These are phyloP conservation scores for Penicillium digitatum DNA, from an alignment of 2,329 filamentous ascomycete genomes.

Conservation along the genomic window DNA sequence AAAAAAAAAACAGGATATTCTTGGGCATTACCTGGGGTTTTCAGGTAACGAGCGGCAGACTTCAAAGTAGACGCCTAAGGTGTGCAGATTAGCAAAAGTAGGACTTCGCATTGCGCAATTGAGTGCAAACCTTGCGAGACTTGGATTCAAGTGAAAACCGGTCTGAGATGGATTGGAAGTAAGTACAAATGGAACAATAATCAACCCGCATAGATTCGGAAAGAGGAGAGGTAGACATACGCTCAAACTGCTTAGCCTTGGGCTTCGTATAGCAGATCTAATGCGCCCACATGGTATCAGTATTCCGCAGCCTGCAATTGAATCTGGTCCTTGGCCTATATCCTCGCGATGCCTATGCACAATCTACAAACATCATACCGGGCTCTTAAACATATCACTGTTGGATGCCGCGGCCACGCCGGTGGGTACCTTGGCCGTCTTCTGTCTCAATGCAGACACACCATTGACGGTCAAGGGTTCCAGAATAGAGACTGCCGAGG, in stretches of 20 bases:
- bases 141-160: conserved; percentile 62
- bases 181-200: not conserved
- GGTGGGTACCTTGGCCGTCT: conserved; percentile 64
- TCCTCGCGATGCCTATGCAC: not conserved
- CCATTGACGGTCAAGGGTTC: conserved; percentile 59
- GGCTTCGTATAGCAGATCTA: conserved; percentile 57
- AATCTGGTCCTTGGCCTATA: not conserved
- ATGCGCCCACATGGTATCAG: conserved; percentile 17
- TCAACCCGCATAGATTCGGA: not conserved
- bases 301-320: not conserved
- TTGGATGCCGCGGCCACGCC: conserved; percentile 72
- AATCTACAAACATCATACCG: conserved; percentile 48
- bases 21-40: conserved; percentile 57
- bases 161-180: conserved; percentile 28
- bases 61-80: conserved; percentile 69
- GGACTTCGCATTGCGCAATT: not conserved
- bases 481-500: conserved; percentile 35
- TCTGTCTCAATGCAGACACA: conserved; percentile 64
- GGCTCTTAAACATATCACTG: conserved; percentile 78
- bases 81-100: conserved; percentile 9
- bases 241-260: conserved; percentile 76
- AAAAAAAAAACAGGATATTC: not conserved
- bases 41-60: conserved; percentile 71
- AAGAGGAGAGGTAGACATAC: conserved; percentile 52
- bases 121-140: conserved; percentile 40